Evolutionary conservation across 495 filamentous ascomycete genomes (phyloP).

Genomic region (Annulohypoxylon nitens): DNA sequence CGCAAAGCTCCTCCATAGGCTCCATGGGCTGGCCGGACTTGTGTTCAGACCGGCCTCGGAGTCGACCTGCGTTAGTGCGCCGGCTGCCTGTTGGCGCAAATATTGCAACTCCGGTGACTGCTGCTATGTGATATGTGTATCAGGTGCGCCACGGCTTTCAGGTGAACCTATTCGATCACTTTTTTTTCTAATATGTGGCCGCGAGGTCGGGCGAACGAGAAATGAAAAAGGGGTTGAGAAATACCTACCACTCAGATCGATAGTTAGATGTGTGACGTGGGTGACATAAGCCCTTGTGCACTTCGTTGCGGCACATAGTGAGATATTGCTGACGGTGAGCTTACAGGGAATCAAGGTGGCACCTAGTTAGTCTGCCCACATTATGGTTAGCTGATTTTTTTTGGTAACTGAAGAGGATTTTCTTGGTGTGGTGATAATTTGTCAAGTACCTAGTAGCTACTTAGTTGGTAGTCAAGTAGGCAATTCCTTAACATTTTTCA

Average conservation of each 20-base stretch:
- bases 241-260: neutral
- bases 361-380: neutral
- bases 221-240: conserved; percentile 1
- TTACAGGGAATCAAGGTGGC: neutral
- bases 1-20: neutral
- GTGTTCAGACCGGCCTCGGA: neutral
- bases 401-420: conserved; percentile 1
- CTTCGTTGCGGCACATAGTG: conserved; percentile 3
- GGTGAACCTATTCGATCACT: neutral
- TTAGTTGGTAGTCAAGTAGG: neutral
- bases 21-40: neutral
- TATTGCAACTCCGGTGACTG: neutral
- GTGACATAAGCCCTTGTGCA: conserved; percentile 12
- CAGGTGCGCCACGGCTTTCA: conserved; percentile 1
- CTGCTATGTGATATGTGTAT: neutral
- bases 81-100: neutral
- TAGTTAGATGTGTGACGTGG: conserved; percentile 5
- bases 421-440: neutral
- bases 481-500: conserved; percentile 13
- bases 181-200: neutral
- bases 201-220: conserved; percentile 1
- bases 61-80: neutral
- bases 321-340: conserved; percentile 4
- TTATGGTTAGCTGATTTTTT: neutral
- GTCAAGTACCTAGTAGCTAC: neutral